Base-by-base conservation (phyloP, 2,329 filamentous ascomycete genomes). In the Fusarium sp. region DNA sequence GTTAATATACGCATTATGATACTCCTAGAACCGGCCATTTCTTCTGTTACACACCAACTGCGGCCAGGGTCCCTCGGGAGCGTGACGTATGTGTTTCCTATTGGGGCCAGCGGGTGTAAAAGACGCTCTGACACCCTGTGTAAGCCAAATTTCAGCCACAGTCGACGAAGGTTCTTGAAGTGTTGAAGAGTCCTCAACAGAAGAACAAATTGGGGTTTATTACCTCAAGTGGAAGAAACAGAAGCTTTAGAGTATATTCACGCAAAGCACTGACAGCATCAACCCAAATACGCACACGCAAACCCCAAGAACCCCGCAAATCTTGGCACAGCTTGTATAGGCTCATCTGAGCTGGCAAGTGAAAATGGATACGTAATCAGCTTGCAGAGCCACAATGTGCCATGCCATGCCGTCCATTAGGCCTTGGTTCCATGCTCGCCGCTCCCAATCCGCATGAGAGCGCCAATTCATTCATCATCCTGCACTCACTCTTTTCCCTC, bases 281-380 rank as follows among this genome's bases (percentile, higher is more conserved):
- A 36, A 49, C 36, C 22, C 25, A 22, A 27, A 53, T 29, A 39
- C 46, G 54, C 52, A 69, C 17, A 45, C 36, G 29, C 47, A 69
- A 41, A 57, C 27, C 45, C 22, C 47, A 60, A 65, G 47, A 61
- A 33, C 70, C 61, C 65, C 70, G 61, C 70, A 73, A 71, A 63
- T 38, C 70, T 73, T 73, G 70, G 70, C 61, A 57, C 52, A 53
- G 55, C 55, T 72, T 67, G 50, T 46, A 45, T 46, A 36, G 52
- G 49, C 46, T 54, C 44, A 41, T 69, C 56, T 72, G 56, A 20
- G 70, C 47, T 72, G 60, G 61, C 56, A 62, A 62, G 65, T 73
- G 56, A 58, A 70, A 73, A 72, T 67, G 70, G 49, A 73, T 73
- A 73, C 70, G 70, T 73, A 73, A 73, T 73, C 66, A 72, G 56